Conservation (phyloP, 2,329 filamentous ascomycete species). For the Neofusicoccum sp. region DNA sequence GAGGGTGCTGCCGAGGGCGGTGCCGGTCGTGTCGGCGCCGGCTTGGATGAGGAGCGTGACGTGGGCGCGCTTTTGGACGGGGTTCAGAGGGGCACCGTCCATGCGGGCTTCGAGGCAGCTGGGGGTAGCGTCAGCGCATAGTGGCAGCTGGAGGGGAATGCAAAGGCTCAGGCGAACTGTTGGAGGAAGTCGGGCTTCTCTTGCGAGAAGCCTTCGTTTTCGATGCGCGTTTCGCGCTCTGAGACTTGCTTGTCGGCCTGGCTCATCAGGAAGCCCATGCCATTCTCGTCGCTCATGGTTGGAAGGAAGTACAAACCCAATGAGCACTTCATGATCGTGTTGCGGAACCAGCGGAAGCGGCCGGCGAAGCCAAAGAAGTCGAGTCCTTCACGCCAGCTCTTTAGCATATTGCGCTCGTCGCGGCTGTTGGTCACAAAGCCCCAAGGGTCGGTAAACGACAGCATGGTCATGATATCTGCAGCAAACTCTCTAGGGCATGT, state of each 20-base stretch:
- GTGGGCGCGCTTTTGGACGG: conserved; percentile 39
- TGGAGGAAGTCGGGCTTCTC: conserved; percentile 40
- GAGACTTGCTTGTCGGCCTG: conserved; percentile 34
- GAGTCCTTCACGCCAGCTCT: conserved; percentile 42
- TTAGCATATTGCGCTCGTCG: conserved; percentile 41
- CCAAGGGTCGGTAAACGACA: conserved; percentile 42
- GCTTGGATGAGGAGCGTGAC: conserved; percentile 42
- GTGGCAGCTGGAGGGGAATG: conserved; percentile 20
- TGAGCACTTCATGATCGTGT: conserved; percentile 35
- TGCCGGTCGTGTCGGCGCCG: conserved; percentile 41
- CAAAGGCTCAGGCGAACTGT: conserved; percentile 24
- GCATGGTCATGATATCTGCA: conserved; percentile 46
- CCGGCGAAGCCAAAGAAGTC: conserved; percentile 42
- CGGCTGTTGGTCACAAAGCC: conserved; percentile 43
- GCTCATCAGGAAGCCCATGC: conserved; percentile 44
- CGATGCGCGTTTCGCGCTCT: conserved; percentile 34
- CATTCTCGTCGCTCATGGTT: conserved; percentile 30
- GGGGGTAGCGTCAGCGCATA: no score
- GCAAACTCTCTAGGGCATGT: conserved; percentile 37
- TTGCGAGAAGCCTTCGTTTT: conserved; percentile 22
- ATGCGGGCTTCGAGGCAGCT: conserved; percentile 38
- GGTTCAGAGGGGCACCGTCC: conserved; percentile 33
- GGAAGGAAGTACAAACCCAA: conserved; percentile 35
- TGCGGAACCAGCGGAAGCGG: conserved; percentile 29
- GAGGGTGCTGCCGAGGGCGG: conserved; percentile 36